Percentiles rank a stretch among this genome's conserved stretches.
These are phyloP conservation scores for Spongospora subterranea DNA, from an alignment of 208 protist genomes.

Conservation along the genomic window DNA sequence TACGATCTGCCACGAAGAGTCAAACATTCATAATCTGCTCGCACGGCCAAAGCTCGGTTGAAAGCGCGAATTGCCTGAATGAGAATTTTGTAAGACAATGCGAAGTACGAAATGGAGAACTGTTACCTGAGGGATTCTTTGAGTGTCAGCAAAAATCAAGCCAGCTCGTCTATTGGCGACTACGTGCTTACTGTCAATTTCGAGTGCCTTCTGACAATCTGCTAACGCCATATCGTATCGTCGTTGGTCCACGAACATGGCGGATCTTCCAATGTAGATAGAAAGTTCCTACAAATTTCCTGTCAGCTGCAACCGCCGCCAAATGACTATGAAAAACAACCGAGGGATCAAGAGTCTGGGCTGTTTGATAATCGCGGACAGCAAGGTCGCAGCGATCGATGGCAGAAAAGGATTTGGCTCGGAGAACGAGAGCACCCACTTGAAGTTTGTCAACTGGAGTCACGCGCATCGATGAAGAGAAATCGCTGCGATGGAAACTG, in stretches of 20 bases:
- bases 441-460: conserved; percentile 29
- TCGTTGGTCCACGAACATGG: conserved; percentile 29
- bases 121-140: neutral
- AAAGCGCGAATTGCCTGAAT: conserved; percentile 49
- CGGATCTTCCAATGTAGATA: conserved; percentile 37
- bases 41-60: conserved; percentile 26
- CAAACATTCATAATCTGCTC: conserved; percentile 46
- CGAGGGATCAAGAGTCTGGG: neutral
- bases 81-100: neutral
- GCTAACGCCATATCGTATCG: neutral
- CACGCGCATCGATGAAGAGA: conserved; percentile 10
- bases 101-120: neutral
- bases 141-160: conserved; percentile 46
- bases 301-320: neutral
- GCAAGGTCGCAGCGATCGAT: neutral
- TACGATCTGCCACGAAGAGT: conserved; percentile 37
- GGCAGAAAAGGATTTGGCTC: conserved; percentile 30
- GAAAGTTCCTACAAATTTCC: neutral
- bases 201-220: conserved; percentile 35
- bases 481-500: conserved; percentile 7
- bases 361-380: conserved; percentile 13
- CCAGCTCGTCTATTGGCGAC: conserved; percentile 28
- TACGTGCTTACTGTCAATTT: conserved; percentile 12
- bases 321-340: neutral
- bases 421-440: conserved; percentile 15